Conservation (phyloP, 257 asterid species). For the Solanum infundibuliforme region DNA sequence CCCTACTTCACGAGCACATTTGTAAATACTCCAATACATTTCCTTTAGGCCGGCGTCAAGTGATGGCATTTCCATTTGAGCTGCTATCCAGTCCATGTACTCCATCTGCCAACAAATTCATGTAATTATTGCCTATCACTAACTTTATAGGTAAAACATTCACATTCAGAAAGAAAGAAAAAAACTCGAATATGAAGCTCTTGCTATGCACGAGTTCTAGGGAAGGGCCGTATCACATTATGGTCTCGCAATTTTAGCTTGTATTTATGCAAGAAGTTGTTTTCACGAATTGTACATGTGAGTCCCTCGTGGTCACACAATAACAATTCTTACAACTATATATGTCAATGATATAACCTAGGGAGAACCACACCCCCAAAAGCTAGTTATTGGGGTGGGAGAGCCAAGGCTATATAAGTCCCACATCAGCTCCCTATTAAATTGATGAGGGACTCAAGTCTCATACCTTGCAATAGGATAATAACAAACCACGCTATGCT, state of each 20-base stretch:
- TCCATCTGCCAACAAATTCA: slow-evolving; percentile 21
- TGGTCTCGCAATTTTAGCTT: not conserved
- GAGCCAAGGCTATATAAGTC: not conserved
- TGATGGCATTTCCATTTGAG: slow-evolving; percentile 24
- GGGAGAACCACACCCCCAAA: not conserved
- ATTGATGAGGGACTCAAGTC: not conserved
- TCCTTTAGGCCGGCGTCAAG: slow-evolving; percentile 12
- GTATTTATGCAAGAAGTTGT: not conserved
- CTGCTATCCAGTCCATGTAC: slow-evolving; percentile 46
- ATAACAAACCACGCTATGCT: too few species aligned
- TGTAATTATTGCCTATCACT: not conserved
- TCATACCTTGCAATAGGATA: not conserved
- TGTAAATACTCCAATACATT: not conserved
- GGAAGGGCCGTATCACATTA: not conserved
- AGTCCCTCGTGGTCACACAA: too few species aligned
- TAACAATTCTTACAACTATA: too few species aligned
- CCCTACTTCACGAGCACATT: slow-evolving; percentile 1
- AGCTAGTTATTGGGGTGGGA: not conserved
- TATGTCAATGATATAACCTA: not conserved
- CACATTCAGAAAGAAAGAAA: not conserved
- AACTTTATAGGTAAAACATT: too few species aligned
- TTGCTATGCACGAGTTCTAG: not conserved
- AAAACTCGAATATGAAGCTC: not conserved
- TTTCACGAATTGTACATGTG: too few species aligned
- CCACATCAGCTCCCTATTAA: not conserved